Evolutionary conservation across 768 basidiomycete genomes (phyloP).

Genomic region (Pisolithus sp.): DNA sequence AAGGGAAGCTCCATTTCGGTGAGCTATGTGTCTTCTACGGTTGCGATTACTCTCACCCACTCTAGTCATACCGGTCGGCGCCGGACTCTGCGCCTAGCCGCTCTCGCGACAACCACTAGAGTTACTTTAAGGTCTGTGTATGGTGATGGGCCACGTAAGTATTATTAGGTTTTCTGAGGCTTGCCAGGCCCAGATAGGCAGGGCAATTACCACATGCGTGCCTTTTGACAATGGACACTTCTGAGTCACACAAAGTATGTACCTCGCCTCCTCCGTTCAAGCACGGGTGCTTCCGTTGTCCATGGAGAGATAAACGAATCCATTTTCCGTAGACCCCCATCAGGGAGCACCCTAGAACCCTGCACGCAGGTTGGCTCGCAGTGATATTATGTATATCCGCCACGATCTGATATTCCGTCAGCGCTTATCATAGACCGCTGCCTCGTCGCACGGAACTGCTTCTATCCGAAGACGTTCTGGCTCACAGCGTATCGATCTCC

Average conservation of each 20-base stretch:
- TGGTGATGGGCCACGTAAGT: too few species aligned
- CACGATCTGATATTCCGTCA: constrained; percentile 10
- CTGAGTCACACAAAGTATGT: not conserved
- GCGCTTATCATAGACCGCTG: not conserved
- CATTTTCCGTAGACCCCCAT: constrained; percentile 10
- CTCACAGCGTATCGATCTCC: not conserved
- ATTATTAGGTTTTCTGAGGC: too few species aligned
- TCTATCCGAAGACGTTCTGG: constrained; percentile 1
- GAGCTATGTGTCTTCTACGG: not conserved
- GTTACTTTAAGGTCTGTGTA: too few species aligned
- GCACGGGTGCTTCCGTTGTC: not conserved
- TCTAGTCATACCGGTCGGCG: too few species aligned
- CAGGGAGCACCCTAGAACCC: constrained; percentile 29
- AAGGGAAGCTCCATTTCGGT: constrained; percentile 3
- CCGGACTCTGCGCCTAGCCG: too few species aligned
- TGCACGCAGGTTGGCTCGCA: constrained; percentile 13
- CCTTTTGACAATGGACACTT: not conserved
- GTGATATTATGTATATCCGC: constrained; percentile 26
- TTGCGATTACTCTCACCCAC: not conserved
- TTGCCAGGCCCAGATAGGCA: too few species aligned
- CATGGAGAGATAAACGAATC: constrained; percentile 5
- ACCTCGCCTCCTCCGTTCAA: not conserved
- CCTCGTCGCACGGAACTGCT: not conserved
- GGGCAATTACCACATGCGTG: not conserved
- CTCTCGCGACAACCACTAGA: too few species aligned